Evolutionary conservation across 345 rosid genomes (phyloP), one percentile per base, ranked within the genome.

Genomic region (Geranium rotundifolium): DNA sequence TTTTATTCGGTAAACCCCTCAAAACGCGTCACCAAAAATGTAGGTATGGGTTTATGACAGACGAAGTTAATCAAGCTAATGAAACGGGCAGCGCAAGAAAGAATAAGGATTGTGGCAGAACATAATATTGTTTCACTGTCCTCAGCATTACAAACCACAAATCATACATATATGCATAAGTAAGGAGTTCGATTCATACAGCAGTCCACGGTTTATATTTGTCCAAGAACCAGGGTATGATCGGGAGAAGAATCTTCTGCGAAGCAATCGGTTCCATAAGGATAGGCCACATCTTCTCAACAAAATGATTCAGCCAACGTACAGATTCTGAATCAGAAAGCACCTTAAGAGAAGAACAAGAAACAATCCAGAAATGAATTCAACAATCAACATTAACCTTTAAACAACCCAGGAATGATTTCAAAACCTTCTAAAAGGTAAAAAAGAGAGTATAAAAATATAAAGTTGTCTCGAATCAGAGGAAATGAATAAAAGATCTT

Each of bases 181-280:
- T 2, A 63, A 23, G 39, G 56, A 61, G 19, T 14, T 29, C 50
- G 31, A 64, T 65, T 72, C 85, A 55, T 75, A 93, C 99, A 60
- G 95, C 97, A 6, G 97, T 88, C 99, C 99, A 93, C 0, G 99
- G 99, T 75, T 88, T 88, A 76, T 90, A 93, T 83, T 90, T 93
- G 27, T 86, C 87, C 74, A 93, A 63, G 88, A 93, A 93, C 99
- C 97, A 93, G 68, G 99, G 99, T 62, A 93, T 85, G 63, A 93
- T 93, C 2, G 99, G 99, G 62, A 85, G 92, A 69, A 93, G 78
- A 76, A 93, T 82, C 82, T 84, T 88, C 82, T 93, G 97, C 0
- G 99, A 90, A 23, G 84, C 82, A 71, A 93, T 90, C 65, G 81
- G 86, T 69, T 93, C 97, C 97, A 93, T 82, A 71, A 96, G 88